Evolutionary conservation across 768 basidiomycete species (phyloP).

Genomic region (Lactarius vividus): DNA sequence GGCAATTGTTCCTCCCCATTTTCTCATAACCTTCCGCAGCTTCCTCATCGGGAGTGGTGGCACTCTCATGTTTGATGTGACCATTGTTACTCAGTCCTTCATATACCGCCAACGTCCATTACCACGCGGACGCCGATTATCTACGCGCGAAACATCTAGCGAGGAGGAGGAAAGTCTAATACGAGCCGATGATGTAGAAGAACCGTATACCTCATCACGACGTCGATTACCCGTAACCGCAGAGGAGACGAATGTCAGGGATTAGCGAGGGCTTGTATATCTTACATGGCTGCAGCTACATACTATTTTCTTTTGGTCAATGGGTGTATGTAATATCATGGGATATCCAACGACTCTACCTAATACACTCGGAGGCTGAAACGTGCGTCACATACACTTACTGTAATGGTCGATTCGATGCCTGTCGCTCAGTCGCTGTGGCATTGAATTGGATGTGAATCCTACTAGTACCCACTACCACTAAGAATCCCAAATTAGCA

Average conservation of each 20-base stretch:
- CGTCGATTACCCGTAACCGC: conserved; percentile 24
- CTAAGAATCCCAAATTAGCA: neutral
- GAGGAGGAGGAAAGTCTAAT: conserved; percentile 33
- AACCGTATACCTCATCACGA: conserved; percentile 22
- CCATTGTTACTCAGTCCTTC: conserved; percentile 83
- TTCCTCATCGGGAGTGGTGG: conserved; percentile 92
- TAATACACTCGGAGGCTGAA: neutral
- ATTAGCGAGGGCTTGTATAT: conserved; percentile 6
- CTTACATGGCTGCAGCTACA: neutral
- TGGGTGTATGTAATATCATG: neutral
- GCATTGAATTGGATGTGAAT: too few relatives aligned
- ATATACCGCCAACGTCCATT: conserved; percentile 61
- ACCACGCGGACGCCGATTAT: conserved; percentile 19
- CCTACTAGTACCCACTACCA: neutral
- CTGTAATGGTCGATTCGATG: neutral
- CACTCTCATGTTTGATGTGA: conserved; percentile 89
- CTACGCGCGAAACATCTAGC: conserved; percentile 28
- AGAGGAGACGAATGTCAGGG: conserved; percentile 15
- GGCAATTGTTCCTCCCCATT: neutral
- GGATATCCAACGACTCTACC: neutral
- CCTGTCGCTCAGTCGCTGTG: neutral
- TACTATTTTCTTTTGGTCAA: neutral
- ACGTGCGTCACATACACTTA: neutral
- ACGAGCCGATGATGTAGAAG: conserved; percentile 21
- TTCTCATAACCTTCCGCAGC: conserved; percentile 38